Percentiles rank a stretch among this genome's conserved stretches.
Evolutionary conservation across 192 early-diverging fungal genomes (phyloP).

Genomic region (Coemansia reversa): DNA sequence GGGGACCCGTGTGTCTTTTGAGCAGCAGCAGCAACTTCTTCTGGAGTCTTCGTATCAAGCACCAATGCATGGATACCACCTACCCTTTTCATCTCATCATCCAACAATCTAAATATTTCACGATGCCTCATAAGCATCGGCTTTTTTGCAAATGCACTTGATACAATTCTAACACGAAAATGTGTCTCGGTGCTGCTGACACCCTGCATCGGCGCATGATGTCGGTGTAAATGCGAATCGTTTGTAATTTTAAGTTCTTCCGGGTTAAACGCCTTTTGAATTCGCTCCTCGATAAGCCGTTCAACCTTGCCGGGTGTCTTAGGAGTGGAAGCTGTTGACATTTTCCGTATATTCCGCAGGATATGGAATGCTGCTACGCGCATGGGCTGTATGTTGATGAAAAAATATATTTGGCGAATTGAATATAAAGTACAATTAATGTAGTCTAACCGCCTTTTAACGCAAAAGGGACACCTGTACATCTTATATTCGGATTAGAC

Average conservation of each 20-base stretch:
- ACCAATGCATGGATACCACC: conserved; percentile 76
- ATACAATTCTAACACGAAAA: conserved; percentile 73
- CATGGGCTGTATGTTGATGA: no score
- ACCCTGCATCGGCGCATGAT: conserved; percentile 87
- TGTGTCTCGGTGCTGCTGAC: conserved; percentile 76
- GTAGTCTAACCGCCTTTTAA: no score
- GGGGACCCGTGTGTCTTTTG: background rate
- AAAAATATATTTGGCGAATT: no score
- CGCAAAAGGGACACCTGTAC: no score
- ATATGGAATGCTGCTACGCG: no score
- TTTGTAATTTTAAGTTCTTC: conserved; percentile 68
- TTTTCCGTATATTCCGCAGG: no score
- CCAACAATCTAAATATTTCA: conserved; percentile 66
- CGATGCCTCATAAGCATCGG: conserved; percentile 64
- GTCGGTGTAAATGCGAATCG: conserved; percentile 75
- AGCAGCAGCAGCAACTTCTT: conserved; percentile 61
- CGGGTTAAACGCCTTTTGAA: conserved; percentile 57
- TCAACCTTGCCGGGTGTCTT: conserved; percentile 12
- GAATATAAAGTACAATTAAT: no score
- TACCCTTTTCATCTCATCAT: conserved; percentile 67
- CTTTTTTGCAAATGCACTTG: conserved; percentile 58
- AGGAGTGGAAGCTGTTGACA: no score
- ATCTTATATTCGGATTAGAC: no score
- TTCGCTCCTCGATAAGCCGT: conserved; percentile 21
- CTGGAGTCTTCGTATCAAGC: conserved; percentile 74